Percentiles rank a stretch among this genome's conserved stretches.
Evolutionary conservation across 179 eudicot species (phyloP).

Genomic region (Monotropa hypopitys): DNA sequence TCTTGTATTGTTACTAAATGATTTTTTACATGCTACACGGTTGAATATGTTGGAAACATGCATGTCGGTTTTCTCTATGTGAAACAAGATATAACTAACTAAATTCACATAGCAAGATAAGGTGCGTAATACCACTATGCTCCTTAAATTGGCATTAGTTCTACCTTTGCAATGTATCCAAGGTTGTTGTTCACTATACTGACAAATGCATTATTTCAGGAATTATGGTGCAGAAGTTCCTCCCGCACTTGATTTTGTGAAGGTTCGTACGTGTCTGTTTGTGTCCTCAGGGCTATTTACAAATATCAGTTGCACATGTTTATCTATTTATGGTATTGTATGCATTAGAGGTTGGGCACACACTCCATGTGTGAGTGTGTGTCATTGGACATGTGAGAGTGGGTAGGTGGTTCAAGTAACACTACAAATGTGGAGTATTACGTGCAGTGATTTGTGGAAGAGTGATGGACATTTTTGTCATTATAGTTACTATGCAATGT

Average conservation of each 20-base stretch:
- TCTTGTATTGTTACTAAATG: neutral
- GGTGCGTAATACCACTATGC: neutral
- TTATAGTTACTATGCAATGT: too few species aligned
- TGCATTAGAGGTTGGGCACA: too few species aligned
- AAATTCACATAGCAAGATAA: neutral
- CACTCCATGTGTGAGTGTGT: too few species aligned
- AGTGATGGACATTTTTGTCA: too few species aligned
- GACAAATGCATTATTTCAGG: conserved; percentile 30
- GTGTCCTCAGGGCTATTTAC: neutral
- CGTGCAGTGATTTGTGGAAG: too few species aligned
- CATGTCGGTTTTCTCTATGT: neutral
- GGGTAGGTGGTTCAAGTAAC: too few species aligned
- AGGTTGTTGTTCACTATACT: neutral
- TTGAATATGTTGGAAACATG: too few species aligned
- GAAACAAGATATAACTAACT: neutral
- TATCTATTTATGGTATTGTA: neutral
- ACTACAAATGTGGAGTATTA: too few species aligned
- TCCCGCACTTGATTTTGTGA: conserved; percentile 41
- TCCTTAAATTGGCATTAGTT: neutral
- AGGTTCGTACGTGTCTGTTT: conserved; percentile 30
- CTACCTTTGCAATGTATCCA: neutral
- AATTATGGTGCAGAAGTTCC: conserved; percentile 41
- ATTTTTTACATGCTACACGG: neutral
- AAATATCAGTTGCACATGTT: neutral
- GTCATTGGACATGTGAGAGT: too few species aligned